Evolutionary conservation across 1,284 basidiomycete genomes (phyloP).

Genomic region (Afroboletus lepidellus): DNA sequence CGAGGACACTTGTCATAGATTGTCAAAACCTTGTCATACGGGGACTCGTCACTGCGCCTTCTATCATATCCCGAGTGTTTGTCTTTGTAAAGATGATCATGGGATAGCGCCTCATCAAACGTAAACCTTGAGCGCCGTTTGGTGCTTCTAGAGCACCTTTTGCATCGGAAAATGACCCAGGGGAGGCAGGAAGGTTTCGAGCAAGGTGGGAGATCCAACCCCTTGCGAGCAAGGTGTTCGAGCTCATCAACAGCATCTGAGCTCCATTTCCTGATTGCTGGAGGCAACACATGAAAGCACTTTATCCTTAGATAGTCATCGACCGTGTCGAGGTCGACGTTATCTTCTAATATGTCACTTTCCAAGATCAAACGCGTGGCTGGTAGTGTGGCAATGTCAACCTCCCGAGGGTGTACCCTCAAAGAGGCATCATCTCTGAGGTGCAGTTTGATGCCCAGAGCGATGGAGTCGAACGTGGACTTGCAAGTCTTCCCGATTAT

Average conservation of each 20-base stretch:
- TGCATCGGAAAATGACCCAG: conserved; percentile 17
- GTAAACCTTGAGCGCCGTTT: background rate
- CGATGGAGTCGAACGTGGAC: background rate
- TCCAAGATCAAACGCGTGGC: too few species aligned
- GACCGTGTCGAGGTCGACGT: background rate
- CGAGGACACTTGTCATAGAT: background rate
- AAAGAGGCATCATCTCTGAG: background rate
- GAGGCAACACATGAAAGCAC: background rate
- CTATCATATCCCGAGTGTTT: background rate
- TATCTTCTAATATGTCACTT: background rate
- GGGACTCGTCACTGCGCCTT: too few species aligned
- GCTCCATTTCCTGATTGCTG: conserved; percentile 12
- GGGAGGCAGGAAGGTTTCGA: conserved; percentile 11
- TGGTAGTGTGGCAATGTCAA: too few species aligned
- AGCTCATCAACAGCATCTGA: conserved; percentile 11
- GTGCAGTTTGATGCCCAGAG: background rate
- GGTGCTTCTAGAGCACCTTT: background rate
- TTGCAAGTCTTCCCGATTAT: background rate
- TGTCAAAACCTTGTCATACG: background rate
- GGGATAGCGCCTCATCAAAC: conserved; percentile 15
- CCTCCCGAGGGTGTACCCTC: too few species aligned
- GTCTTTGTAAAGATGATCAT: conserved; percentile 8
- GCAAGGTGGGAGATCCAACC: background rate
- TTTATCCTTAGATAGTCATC: background rate
- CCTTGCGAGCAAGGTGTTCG: conserved; percentile 2